phyloP scores from a whole-genome alignment of 176 grass and related monocot genomes.

The Raddia guianensis region DNA sequence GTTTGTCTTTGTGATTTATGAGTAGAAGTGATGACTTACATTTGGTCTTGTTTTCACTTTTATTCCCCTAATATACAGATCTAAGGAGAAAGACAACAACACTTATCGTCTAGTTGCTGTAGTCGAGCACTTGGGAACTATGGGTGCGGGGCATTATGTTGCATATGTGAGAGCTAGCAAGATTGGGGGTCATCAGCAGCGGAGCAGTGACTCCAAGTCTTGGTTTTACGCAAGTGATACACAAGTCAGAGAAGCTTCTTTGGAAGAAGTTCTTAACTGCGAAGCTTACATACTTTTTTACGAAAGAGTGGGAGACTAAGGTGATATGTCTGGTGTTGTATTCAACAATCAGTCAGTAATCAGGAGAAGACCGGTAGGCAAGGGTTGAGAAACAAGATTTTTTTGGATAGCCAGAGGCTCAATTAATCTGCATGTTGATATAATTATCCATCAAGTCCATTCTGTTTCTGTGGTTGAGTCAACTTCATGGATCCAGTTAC shows the following conservation, averaged over 20 bases:
- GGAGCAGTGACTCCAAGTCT: slow-evolving; percentile 30
- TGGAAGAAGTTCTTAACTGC: slow-evolving; percentile 62
- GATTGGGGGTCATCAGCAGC: slow-evolving; percentile 45
- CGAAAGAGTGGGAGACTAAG: slow-evolving; percentile 47
- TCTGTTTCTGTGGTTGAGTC: slow-evolving; percentile 23
- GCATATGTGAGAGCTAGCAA: slow-evolving; percentile 66
- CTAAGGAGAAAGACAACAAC: slow-evolving; percentile 54
- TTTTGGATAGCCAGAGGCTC: slow-evolving; percentile 4
- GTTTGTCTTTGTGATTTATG: slow-evolving; percentile 26
- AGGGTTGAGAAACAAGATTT: background rate
- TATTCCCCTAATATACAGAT: slow-evolving; percentile 49
- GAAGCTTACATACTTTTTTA: slow-evolving; percentile 82
- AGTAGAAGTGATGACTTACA: background rate
- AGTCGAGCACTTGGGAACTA: slow-evolving; percentile 80
- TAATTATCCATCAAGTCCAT: slow-evolving; percentile 28
- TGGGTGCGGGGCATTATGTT: slow-evolving; percentile 77
- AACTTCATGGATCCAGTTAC: background rate
- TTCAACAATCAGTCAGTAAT: slow-evolving; percentile 4
- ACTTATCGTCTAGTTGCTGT: slow-evolving; percentile 66
- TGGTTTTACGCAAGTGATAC: slow-evolving; percentile 75
- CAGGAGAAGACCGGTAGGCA: slow-evolving; percentile 19
- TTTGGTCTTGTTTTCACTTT: slow-evolving; percentile 32
- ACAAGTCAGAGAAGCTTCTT: slow-evolving; percentile 54
- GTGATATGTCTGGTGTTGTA: background rate
- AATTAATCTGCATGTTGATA: slow-evolving; percentile 17